phyloP scores from a whole-genome alignment of 306 rosid species.

The Morella rubra region DNA sequence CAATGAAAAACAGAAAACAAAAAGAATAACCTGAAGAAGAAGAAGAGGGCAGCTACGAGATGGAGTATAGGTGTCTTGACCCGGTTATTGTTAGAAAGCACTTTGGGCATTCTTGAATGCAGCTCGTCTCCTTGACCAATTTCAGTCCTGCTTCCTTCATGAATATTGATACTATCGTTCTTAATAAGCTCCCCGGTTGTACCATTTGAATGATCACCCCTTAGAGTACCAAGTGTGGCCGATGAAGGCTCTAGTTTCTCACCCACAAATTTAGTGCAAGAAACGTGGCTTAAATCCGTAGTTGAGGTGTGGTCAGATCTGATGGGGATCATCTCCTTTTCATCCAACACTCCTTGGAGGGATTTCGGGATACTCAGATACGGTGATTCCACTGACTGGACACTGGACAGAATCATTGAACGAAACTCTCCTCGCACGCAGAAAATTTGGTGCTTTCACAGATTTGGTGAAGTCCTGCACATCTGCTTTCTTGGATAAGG shows the following conservation, averaged over 20 bases:
- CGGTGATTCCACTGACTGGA: conserved; percentile 11
- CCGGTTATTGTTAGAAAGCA: conserved; percentile 8
- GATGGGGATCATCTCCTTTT: conserved; percentile 9
- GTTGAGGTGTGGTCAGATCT: too few species aligned
- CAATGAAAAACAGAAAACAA: background rate
- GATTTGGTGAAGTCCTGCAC: conserved; percentile 8
- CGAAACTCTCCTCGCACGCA: conserved; percentile 38
- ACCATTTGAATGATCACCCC: conserved; percentile 1
- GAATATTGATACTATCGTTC: background rate
- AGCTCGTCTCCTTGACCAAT: conserved; percentile 8
- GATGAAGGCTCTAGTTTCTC: conserved; percentile 13
- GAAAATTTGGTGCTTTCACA: background rate
- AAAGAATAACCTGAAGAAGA: conserved; percentile 16
- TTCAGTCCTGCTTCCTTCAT: conserved; percentile 5
- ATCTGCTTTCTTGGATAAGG: background rate
- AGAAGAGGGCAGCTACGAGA: conserved; percentile 22
- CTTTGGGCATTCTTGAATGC: background rate
- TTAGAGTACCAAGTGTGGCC: background rate
- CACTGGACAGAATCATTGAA: conserved; percentile 38
- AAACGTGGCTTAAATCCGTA: conserved; percentile 7
- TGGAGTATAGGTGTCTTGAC: conserved; percentile 12
- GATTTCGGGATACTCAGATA: conserved; percentile 8
- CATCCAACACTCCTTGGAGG: conserved; percentile 14
- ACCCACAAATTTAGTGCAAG: background rate
- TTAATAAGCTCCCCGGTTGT: background rate